A percentile compares a stretch with the other conserved stretches of the same genome.
phyloP scores from a whole-genome alignment of 1,139 yeast species.

The Kazachstania sp. region DNA sequence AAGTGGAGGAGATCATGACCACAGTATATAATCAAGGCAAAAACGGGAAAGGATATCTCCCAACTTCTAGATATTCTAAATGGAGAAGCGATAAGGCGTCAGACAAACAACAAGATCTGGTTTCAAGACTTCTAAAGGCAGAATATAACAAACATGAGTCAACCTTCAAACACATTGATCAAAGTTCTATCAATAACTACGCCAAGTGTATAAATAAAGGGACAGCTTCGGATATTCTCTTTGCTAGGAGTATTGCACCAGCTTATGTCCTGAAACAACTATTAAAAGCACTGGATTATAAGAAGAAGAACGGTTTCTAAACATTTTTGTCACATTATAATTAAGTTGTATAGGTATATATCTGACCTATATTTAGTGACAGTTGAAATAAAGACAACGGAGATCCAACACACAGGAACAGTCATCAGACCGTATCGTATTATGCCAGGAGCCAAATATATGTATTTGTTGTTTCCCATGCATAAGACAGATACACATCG shows the following conservation, averaged over 20 bases:
- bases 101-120: slow-evolving; percentile 24
- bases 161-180: slow-evolving; percentile 5
- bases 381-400: too few relatives aligned
- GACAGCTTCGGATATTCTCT: slow-evolving; percentile 40
- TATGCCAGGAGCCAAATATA: too few relatives aligned
- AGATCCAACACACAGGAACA: too few relatives aligned
- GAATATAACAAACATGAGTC: slow-evolving; percentile 8
- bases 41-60: not conserved
- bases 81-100: slow-evolving; percentile 30
- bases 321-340: too few relatives aligned
- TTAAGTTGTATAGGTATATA: too few relatives aligned
- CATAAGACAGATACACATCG: too few relatives aligned
- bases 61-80: slow-evolving; percentile 22
- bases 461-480: too few relatives aligned
- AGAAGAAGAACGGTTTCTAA: not conserved
- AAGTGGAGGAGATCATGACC: slow-evolving; percentile 16
- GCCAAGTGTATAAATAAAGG: slow-evolving; percentile 29
- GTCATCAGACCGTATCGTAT: too few relatives aligned
- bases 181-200: slow-evolving; percentile 19
- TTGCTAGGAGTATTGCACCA: slow-evolving; percentile 34
- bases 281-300: slow-evolving; percentile 12
- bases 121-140: slow-evolving; percentile 13
- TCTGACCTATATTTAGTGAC: too few relatives aligned
- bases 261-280: slow-evolving; percentile 22
- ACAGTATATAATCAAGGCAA: not conserved